Evolutionary conservation across 441 rosid species (phyloP), one percentile per base, ranked within the genome.

Genomic region (Pelargonium australe): DNA sequence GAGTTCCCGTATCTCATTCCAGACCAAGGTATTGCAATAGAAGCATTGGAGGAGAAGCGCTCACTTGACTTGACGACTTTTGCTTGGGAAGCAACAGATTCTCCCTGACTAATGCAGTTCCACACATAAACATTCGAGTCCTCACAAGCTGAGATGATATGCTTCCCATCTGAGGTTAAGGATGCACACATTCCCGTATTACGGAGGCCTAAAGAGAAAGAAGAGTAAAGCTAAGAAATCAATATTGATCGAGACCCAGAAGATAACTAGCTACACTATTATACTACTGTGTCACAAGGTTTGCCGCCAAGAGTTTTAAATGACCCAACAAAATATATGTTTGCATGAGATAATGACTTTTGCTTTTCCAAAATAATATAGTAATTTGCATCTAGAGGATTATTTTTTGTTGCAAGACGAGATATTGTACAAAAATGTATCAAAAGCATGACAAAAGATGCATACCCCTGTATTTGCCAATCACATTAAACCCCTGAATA

Each of bases 111-210:
- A 12, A 60, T 47, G 75, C 83, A 83, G 70, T 89, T 90, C 99
- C 99, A 95, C 62, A 92, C 20, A 73, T 89, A 85, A 44, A 95
- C 88, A 73, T 82, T 82, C 13, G 97, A 85, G 76, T 92, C 97
- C 57, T 92, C 95, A 17, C 89, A 86, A n/a, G 96, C 84, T 11
- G 97, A 90, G 67, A 95, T 40, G n/a, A 95, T 87, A 71, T 87
- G 96, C 79, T 86, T 92, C 68, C 98, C 97, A 73, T 88, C 95
- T 8, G 83, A 73, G 14, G 94, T 89, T 71, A 95, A 84, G 61
- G 83, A 83, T 28, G 96, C 95, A 31, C 86, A 83, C 65, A 79
- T 79, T 71, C 93, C 88, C 0, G 85, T 69, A 71, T 76, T 81
- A 65, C 79, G 81, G 66, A 75, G 66, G 20, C 95, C 97, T 90